These are phyloP conservation scores for Sclerospora graminicola DNA, from an alignment of 352 stramenopile species.

Conservation along the genomic window DNA sequence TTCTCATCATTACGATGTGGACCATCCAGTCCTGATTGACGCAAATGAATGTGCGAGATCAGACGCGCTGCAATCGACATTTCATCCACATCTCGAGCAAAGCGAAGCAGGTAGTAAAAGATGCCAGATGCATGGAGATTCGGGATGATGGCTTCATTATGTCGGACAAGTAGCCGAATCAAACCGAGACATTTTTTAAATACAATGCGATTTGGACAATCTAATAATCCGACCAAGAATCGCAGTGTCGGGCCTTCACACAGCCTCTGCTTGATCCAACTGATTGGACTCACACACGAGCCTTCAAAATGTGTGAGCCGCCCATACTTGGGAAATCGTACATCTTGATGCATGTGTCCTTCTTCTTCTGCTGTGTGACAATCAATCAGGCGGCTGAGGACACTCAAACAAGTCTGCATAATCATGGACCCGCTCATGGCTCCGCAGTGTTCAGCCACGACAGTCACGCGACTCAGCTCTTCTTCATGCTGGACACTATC, in stretches of 20 bases:
- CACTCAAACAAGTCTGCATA: constrained; percentile 79
- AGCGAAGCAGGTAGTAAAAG: constrained; percentile 82
- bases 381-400: constrained; percentile 74
- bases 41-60: constrained; percentile 76
- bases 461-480: constrained; percentile 47
- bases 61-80: constrained; percentile 72
- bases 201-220: constrained; percentile 75
- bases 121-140: constrained; percentile 74
- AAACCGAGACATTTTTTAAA: constrained; percentile 79
- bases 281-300: constrained; percentile 64
- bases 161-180: constrained; percentile 69
- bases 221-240: constrained; percentile 70
- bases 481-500: constrained; percentile 25
- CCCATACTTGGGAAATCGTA: constrained; percentile 70
- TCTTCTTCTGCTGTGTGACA: constrained; percentile 77
- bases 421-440: constrained; percentile 82
- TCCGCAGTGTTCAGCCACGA: constrained; percentile 67
- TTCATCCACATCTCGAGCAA: constrained; percentile 69
- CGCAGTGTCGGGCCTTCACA: constrained; percentile 69
- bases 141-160: constrained; percentile 80
- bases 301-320: constrained; percentile 77
- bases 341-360: constrained; percentile 66
- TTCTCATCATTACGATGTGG: constrained; percentile 54
- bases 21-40: constrained; percentile 57
- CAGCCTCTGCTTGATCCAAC: constrained; percentile 60